These are phyloP conservation scores for Echeveria elegans DNA, from an alignment of 164 flowering plant genomes.

Conservation along the genomic window DNA sequence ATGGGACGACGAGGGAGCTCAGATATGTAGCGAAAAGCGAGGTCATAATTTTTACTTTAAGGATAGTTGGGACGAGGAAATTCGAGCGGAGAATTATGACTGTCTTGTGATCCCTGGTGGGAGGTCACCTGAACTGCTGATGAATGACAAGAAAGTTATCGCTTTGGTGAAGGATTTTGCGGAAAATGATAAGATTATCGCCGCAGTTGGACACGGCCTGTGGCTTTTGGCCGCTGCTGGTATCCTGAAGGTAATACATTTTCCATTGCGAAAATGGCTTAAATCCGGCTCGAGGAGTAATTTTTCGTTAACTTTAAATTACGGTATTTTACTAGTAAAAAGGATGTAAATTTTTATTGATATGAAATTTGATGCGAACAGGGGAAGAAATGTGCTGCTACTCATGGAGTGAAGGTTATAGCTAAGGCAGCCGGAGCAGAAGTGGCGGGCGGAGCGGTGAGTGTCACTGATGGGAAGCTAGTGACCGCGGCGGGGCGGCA, in stretches of 20 bases:
- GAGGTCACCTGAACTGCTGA: constrained; percentile 11
- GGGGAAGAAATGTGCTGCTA: constrained; percentile 13
- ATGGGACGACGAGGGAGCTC: constrained; percentile 14
- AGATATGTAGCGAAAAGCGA: constrained; percentile 13
- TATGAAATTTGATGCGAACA: neutral
- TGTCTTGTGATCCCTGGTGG: constrained; percentile 13
- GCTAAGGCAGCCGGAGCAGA: constrained; percentile 10
- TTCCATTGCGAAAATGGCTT: no score
- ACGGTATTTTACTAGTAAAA: neutral
- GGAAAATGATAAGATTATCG: constrained; percentile 10
- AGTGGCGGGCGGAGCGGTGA: neutral
- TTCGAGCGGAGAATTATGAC: constrained; percentile 12
- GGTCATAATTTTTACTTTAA: constrained; percentile 10
- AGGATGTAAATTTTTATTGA: neutral
- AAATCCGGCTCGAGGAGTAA: no score
- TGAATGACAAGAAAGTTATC: constrained; percentile 8
- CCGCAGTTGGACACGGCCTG: constrained; percentile 13
- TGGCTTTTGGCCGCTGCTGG: constrained; percentile 14
- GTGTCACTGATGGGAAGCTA: constrained; percentile 7
- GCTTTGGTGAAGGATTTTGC: constrained; percentile 10
- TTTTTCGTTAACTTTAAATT: neutral
- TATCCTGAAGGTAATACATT: constrained; percentile 7
- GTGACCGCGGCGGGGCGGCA: constrained; percentile 11
- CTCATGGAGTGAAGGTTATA: constrained; percentile 8
- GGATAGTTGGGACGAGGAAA: constrained; percentile 7